Evolutionary conservation across 1,284 basidiomycete genomes (phyloP), one percentile per base, ranked within the genome.

Genomic region (Neotropicomus parvogracilis): DNA sequence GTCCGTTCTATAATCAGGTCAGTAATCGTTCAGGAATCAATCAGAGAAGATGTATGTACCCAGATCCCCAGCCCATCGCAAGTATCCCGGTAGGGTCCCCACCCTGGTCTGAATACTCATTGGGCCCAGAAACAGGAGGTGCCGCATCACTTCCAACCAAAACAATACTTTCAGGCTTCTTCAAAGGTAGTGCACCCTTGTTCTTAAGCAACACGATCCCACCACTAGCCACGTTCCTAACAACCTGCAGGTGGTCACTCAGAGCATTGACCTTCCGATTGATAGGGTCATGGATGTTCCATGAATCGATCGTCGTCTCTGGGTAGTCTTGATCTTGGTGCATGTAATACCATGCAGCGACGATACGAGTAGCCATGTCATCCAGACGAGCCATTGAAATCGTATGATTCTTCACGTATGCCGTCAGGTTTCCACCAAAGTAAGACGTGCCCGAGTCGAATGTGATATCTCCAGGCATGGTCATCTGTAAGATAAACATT

Each of bases 121-220:
- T 85, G 0, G 84, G 77, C 0, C 84, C 83, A 17, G 70, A 63
- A 6, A 58, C 54, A 7, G 77, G 72, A 0, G 83, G 79, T 7
- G 75, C 78, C 6, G 83, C 79, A 53, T 83, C 84, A 21, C 80
- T 70, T n/a, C 70, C 70, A 24, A 70, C 55, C 46, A 73, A 34
- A 1, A 58, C 61, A 2, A 71, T 46, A 17, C 63, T 73, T 50
- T 56, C 57, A 10, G 70, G 70, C 32, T 66, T 69, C 7, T 60
- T 54, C 33, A 88, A 69, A 0, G 87, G 86, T 0, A 89, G 67
- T 0, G 67, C 73, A 4, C 75, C 70, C 8, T 66, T 59, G 64
- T 93, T 93, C 74, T 93, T 92, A 19, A 92, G 75, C 21, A 94
- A 67, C 6, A 92, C 85, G 2, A 82, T 81, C 0, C 84, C 85